phyloP scores from a whole-genome alignment of 176 grass and related monocot species.

The Calamus simplicifolius region DNA sequence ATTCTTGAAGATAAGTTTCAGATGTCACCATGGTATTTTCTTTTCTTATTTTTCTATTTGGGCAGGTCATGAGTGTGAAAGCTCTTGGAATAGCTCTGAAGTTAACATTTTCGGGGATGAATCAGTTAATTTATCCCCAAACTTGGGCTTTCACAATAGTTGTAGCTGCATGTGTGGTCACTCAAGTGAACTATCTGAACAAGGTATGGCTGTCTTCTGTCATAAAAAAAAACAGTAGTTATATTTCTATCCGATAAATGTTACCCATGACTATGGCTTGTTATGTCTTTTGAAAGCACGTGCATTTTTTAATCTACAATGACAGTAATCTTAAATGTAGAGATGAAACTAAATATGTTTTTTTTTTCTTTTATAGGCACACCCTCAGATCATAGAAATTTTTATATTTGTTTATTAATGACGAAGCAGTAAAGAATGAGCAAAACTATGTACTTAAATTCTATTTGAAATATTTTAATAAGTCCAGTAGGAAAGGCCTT shows the following conservation, averaged over 20 bases:
- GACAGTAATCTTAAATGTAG: too few relatives aligned
- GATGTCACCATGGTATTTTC: too few relatives aligned
- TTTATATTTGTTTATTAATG: too few relatives aligned
- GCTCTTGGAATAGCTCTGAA: constrained; percentile 86
- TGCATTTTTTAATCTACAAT: background rate
- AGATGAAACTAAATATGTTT: too few relatives aligned
- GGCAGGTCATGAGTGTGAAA: constrained; percentile 89
- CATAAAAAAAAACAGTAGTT: background rate
- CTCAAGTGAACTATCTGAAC: constrained; percentile 92
- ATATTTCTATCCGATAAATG: background rate
- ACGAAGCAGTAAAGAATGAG: too few relatives aligned
- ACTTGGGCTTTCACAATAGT: constrained; percentile 68
- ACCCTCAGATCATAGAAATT: too few relatives aligned
- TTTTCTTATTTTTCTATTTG: constrained; percentile 5
- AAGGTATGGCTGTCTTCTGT: constrained; percentile 33
- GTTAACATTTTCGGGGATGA: constrained; percentile 75
- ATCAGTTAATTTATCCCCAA: constrained; percentile 69
- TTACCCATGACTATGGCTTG: background rate
- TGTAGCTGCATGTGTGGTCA: constrained; percentile 58
- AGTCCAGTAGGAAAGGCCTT: too few relatives aligned
- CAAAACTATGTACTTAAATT: too few relatives aligned
- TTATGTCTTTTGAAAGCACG: background rate
- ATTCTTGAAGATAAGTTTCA: background rate
- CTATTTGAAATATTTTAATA: too few relatives aligned
- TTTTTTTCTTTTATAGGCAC: too few relatives aligned